Base-by-base conservation (phyloP, 768 basidiomycete genomes). In the Suillus plorans region DNA sequence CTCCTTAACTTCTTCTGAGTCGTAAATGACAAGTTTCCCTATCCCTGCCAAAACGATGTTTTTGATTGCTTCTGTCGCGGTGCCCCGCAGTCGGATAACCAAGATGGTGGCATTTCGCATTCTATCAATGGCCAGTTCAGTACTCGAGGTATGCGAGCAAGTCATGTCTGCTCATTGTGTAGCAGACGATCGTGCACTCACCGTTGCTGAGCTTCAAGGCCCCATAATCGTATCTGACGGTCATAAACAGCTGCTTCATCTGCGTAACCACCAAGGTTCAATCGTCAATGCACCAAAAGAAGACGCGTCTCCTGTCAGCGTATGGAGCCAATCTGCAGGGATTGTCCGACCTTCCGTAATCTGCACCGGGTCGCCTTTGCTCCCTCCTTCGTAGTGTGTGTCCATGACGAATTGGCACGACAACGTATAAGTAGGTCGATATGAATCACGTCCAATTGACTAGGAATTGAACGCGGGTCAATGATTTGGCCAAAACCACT, bases 31-130 rank as follows among this genome's bases (percentile, higher is more conserved):
- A 66, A 99, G 79, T 73, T 87, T 89, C 31, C 97, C 97, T 63
- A 99, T 93, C 47, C 97, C 97, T 12, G 97, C 93, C 56, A 99
- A 85, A 20, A 99, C 97, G 73, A 99, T 91, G 74, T 99, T 99
- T 79, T 99, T 99, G 77, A 98, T 91, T 18, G 90, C 86, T 75
- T 99, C 97, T 8, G 95, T 94, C 47, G 97, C 95, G 45, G 91
- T 85, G 4, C 95, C 94, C 52, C 85, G 84, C 49, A 97, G 82
- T 44, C 85, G 86, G 22, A 95, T 80, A 42, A 98, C 84, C 31
- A 97, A 80, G 70, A 98, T 92, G 3, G 94, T 92, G 25, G 94
- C 95, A 75, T 92, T 95, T 70, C 94, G 86, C 94, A 97, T 97
- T 75, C 95, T 97, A 75, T 71, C 61, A 64, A 44, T 42, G 10